These are phyloP conservation scores for Alternaria arbusti DNA, from an alignment of 2,329 filamentous ascomycete genomes.

Conservation along the genomic window DNA sequence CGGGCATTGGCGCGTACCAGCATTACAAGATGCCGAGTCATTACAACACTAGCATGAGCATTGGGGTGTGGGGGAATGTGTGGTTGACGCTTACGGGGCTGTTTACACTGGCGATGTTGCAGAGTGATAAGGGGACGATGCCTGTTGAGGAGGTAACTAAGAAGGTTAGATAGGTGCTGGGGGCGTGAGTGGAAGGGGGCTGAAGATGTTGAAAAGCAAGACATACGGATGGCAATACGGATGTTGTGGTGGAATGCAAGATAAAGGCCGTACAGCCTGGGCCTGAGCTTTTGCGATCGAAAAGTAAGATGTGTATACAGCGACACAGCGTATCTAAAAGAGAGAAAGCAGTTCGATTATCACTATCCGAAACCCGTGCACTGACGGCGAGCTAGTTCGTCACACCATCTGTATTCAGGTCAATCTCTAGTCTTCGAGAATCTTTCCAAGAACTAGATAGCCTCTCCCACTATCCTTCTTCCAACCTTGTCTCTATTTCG, in stretches of 20 bases:
- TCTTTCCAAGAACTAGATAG: neutral
- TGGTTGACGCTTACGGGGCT: slow-evolving; percentile 29
- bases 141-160: slow-evolving; percentile 15
- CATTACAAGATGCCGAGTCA: slow-evolving; percentile 33
- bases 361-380: neutral
- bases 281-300: neutral
- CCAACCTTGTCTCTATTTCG: neutral
- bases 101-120: slow-evolving; percentile 18
- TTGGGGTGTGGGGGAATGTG: slow-evolving; percentile 35
- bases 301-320: neutral
- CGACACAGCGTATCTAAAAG: neutral
- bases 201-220: too few species aligned
- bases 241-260: neutral
- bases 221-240: neutral
- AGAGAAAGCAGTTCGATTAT: neutral
- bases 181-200: too few species aligned
- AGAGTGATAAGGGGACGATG: slow-evolving; percentile 12
- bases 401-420: neutral
- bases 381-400: neutral
- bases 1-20: slow-evolving; percentile 30
- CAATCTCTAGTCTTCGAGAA: neutral
- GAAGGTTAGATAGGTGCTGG: slow-evolving; percentile 13
- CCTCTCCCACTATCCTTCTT: neutral
- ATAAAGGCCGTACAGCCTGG: neutral
- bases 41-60: slow-evolving; percentile 32